Evolutionary conservation across 176 grass and related monocot species (phyloP).

Genomic region (Thalia dealbata): DNA sequence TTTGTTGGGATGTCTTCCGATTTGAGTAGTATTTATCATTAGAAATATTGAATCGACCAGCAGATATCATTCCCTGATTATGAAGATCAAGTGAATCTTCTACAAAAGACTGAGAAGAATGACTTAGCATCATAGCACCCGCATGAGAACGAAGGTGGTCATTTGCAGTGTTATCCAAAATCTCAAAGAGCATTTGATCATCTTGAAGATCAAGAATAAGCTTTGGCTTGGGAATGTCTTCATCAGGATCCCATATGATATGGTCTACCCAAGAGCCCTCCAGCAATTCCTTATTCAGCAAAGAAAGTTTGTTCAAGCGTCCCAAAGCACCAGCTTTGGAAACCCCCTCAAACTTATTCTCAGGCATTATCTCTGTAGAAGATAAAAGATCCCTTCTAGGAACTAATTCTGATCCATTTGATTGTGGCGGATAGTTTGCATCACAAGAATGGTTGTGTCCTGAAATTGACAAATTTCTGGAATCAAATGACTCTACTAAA

Average conservation of each 20-base stretch:
- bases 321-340: constrained; percentile 31
- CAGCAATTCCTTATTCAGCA: constrained; percentile 67
- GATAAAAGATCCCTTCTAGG: constrained; percentile 25
- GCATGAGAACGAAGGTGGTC: constrained; percentile 80
- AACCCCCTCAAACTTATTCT: constrained; percentile 23
- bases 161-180: constrained; percentile 61
- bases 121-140: constrained; percentile 69
- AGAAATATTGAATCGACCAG: constrained; percentile 71
- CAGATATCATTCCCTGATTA: constrained; percentile 36
- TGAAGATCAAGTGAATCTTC: constrained; percentile 45
- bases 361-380: constrained; percentile 21
- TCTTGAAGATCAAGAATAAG: constrained; percentile 90
- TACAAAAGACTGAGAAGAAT: constrained; percentile 38
- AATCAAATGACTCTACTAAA: constrained; percentile 27
- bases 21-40: constrained; percentile 96
- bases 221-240: constrained; percentile 61
- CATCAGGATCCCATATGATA: constrained; percentile 73
- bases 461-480: constrained; percentile 38
- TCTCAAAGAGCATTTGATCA: constrained; percentile 96
- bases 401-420: constrained; percentile 22
- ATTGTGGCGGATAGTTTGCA: constrained; percentile 14
- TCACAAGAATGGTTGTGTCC: constrained; percentile 22
- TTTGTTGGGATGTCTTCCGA: constrained; percentile 63
- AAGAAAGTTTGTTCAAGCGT: constrained; percentile 50
- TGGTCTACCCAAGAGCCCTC: constrained; percentile 79